These are phyloP conservation scores for Clavispora asparagi DNA, from an alignment of 805 yeast species.

Conservation along the genomic window DNA sequence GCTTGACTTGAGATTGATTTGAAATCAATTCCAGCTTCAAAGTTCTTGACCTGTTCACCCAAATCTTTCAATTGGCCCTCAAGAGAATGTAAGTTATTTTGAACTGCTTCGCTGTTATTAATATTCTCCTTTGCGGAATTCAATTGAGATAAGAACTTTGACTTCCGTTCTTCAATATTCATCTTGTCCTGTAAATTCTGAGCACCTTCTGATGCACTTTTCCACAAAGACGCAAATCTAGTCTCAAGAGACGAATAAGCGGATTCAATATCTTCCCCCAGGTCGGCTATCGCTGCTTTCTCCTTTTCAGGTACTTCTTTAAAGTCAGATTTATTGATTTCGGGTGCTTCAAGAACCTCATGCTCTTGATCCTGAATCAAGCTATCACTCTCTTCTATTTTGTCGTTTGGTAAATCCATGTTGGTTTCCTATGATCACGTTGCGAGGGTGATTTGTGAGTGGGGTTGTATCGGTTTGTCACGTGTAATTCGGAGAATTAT, in stretches of 20 bases:
- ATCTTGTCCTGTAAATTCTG: conserved; percentile 24
- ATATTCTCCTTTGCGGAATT: conserved; percentile 13
- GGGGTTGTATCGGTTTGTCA: background rate
- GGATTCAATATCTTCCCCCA: conserved; percentile 51
- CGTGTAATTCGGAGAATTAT: background rate
- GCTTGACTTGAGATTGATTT: conserved; percentile 33
- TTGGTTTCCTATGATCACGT: background rate
- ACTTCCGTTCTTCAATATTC: conserved; percentile 23
- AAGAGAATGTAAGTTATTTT: conserved; percentile 16
- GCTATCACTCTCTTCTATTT: background rate
- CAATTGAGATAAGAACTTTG: conserved; percentile 25
- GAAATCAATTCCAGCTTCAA: conserved; percentile 19
- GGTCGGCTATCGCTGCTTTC: conserved; percentile 35
- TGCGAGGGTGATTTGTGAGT: background rate
- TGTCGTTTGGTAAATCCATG: background rate
- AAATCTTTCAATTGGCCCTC: conserved; percentile 26
- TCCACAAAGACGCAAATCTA: conserved; percentile 30
- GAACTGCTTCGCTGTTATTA: conserved; percentile 14
- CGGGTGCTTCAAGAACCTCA: background rate
- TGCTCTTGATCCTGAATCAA: background rate
- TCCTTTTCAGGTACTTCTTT: conserved; percentile 22
- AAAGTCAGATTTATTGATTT: background rate
- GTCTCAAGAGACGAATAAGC: conserved; percentile 51
- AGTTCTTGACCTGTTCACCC: conserved; percentile 6
- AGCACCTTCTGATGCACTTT: conserved; percentile 28